phyloP scores from a whole-genome alignment of 768 basidiomycete genomes.

The Solioccasus polychromus region DNA sequence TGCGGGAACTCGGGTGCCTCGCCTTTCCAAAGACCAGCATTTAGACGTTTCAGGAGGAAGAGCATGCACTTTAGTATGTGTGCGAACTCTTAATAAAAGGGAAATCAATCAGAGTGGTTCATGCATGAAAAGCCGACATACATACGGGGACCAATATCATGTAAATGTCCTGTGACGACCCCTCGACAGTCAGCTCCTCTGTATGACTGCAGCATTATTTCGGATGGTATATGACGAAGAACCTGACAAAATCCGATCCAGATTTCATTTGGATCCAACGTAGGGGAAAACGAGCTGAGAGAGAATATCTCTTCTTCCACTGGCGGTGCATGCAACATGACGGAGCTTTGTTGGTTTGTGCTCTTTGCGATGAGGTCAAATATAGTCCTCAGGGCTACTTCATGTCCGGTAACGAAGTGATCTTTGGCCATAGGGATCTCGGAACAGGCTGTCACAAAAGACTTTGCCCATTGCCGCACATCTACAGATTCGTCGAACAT shows the following conservation, averaged over 20 bases:
- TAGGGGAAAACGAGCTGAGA: conserved; percentile 25
- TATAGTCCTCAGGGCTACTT: conserved; percentile 42
- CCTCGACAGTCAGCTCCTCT: conserved; percentile 46
- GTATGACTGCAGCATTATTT: conserved; percentile 34
- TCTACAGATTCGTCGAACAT: conserved; percentile 46
- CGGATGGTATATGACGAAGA: conserved; percentile 54
- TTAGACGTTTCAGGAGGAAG: conserved; percentile 57
- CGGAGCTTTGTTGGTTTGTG: background rate
- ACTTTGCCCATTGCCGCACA: conserved; percentile 60
- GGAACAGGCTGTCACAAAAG: conserved; percentile 39
- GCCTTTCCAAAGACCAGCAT: conserved; percentile 60
- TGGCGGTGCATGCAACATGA: background rate
- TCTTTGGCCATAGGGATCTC: conserved; percentile 45
- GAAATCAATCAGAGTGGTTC: conserved; percentile 1
- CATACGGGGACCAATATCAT: conserved; percentile 60
- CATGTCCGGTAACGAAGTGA: conserved; percentile 48
- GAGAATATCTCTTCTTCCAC: conserved; percentile 5
- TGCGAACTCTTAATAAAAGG: conserved; percentile 48
- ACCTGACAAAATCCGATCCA: conserved; percentile 50
- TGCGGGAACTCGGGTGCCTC: conserved; percentile 73
- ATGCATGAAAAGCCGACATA: conserved; percentile 20
- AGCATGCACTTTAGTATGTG: conserved; percentile 58
- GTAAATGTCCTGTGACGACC: conserved; percentile 58
- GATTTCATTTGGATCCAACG: conserved; percentile 41
- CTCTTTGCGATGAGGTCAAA: conserved; percentile 23